Evolutionary conservation across 345 rosid species (phyloP), one percentile per base, ranked within the genome.

Genomic region (Syzygium jambos): DNA sequence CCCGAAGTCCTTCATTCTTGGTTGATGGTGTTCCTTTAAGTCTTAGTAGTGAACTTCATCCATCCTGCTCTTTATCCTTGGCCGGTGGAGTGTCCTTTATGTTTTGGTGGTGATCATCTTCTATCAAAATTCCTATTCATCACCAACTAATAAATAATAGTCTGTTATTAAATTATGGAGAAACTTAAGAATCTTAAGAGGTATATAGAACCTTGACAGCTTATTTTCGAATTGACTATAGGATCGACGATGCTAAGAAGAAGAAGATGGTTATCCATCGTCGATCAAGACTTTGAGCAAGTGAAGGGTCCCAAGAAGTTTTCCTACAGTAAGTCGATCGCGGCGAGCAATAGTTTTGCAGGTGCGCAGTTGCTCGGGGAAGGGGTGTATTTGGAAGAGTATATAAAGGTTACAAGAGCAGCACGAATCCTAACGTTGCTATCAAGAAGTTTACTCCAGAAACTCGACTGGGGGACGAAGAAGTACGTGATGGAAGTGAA

Each of bases 341-440:
- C 0, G 29, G 15, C 29, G 0, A 25, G 29, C 0, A 14, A 25
- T 57, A 25, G 65, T 57, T 57, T 57, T 0, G 65, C 1, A 0
- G 5, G 23, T 22, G 27, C 27, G 59, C 59, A 2, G 59, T 56
- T 22, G 59, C 27, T 9, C 29, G 3, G 13, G 65, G 27, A 57
- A 25, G 15, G 27, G 6, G 15, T 13, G 15, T 13, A 0, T 10
- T 2, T 23, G 65, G 65, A 25, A 57, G 3, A 25, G 15, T 25
- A 57, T 57, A 5, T 29, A 5, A 25, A 57, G 29, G 7, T 7
- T 0, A 59, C 65, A 59, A 25, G 65, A 59, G 6, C 15, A 59
- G 65, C 27, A 13, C 65, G 1, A 25, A 59, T 59, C 29, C 65
- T 59, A 5, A 25, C 11, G 30, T 29, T 25, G 30, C 65, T 59